phyloP scores from a whole-genome alignment of 331 rosid species.

The Spiraea crenata region DNA sequence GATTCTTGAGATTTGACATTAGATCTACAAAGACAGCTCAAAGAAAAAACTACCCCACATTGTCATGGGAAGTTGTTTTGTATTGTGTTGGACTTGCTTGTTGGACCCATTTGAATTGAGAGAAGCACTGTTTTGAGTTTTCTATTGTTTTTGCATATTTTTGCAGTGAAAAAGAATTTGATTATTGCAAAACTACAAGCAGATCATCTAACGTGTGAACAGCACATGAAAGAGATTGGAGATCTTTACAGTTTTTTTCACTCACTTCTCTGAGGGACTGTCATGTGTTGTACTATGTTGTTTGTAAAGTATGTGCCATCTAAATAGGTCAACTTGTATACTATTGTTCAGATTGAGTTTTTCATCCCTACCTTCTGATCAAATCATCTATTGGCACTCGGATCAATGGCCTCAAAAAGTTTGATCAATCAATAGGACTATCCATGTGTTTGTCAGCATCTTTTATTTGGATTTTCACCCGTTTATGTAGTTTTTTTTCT shows the following conservation, averaged over 20 bases:
- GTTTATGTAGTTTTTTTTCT: too few relatives aligned
- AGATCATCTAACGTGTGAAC: constrained; percentile 39
- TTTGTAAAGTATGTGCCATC: constrained; percentile 51
- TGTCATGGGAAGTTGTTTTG: constrained; percentile 64
- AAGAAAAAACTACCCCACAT: constrained; percentile 26
- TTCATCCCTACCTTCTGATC: not conserved
- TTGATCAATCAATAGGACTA: not conserved
- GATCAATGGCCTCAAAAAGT: not conserved
- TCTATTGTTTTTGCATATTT: constrained; percentile 29
- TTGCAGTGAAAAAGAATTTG: constrained; percentile 55
- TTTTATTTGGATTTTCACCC: too few relatives aligned
- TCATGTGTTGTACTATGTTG: constrained; percentile 50
- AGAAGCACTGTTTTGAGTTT: constrained; percentile 35
- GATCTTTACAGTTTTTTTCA: constrained; percentile 5
- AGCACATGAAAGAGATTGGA: constrained; percentile 23
- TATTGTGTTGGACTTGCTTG: constrained; percentile 68
- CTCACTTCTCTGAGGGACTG: constrained; percentile 41
- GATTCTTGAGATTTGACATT: constrained; percentile 50
- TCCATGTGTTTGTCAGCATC: too few relatives aligned
- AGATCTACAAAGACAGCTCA: constrained; percentile 9
- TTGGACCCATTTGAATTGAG: constrained; percentile 49
- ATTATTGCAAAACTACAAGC: constrained; percentile 74
- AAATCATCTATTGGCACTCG: constrained; percentile 3
- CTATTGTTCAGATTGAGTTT: not conserved
- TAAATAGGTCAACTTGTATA: constrained; percentile 23